A percentile compares a stretch with the other conserved stretches of the same genome.
phyloP scores from a whole-genome alignment of 495 filamentous ascomycete genomes.

The Daldinia loculata region DNA sequence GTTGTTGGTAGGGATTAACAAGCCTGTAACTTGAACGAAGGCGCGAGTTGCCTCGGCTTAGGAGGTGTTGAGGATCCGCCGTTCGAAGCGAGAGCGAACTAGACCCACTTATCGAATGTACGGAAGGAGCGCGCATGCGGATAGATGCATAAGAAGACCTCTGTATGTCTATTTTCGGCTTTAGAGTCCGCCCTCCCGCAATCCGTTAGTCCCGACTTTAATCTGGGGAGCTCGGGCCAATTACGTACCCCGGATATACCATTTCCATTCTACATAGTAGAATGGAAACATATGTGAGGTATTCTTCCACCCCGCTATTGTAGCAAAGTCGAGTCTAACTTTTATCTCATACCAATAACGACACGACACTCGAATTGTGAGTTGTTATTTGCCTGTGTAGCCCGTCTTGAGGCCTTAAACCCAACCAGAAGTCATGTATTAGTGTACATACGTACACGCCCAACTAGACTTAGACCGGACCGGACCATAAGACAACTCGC shows the following conservation, averaged over 20 bases:
- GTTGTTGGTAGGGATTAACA: too few species aligned
- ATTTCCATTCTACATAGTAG: too few species aligned
- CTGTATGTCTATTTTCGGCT: not conserved
- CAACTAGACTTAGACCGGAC: not conserved
- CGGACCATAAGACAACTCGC: not conserved
- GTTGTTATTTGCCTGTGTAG: constrained; percentile 11
- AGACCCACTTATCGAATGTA: not conserved
- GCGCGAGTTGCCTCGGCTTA: constrained; percentile 2
- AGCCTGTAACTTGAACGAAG: not conserved
- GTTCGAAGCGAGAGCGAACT: not conserved
- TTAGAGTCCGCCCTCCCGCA: constrained; percentile 8
- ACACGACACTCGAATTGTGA: constrained; percentile 12
- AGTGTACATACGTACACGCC: constrained; percentile 9
- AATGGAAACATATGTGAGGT: too few species aligned
- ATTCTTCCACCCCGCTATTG: constrained; percentile 2
- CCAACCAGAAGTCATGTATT: constrained; percentile 19
- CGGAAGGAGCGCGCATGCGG: not conserved
- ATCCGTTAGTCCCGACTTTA: constrained; percentile 1
- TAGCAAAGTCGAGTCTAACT: not conserved
- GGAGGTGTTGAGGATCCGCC: not conserved
- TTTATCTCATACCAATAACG: not conserved
- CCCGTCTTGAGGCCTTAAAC: constrained; percentile 15
- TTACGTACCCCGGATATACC: constrained; percentile 34
- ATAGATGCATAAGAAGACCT: not conserved
- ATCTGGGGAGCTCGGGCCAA: constrained; percentile 30